Percentiles rank a stretch among this genome's conserved stretches.
Evolutionary conservation across 306 rosid genomes (phyloP).

Genomic region (Hippophae gyantsensis): DNA sequence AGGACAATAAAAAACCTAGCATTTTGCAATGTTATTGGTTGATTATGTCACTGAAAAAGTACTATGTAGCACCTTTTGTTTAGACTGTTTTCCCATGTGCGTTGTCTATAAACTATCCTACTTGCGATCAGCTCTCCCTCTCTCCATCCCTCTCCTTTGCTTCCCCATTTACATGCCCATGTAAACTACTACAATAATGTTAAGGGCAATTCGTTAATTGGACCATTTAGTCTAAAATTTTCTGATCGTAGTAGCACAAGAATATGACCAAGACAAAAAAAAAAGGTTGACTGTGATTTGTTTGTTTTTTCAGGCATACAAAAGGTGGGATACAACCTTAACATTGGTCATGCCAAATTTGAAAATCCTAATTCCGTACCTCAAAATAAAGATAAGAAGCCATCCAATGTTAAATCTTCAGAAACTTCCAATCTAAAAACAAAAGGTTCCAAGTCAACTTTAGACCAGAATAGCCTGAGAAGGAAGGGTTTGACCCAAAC

Average conservation of each 20-base stretch:
- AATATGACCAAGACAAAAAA: background rate
- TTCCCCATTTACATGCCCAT: no score
- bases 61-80: no score
- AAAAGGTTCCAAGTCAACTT: conserved; percentile 15
- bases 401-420: no score
- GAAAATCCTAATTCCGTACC: conserved; percentile 10
- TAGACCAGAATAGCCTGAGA: conserved; percentile 22
- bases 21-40: background rate
- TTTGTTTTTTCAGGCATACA: conserved; percentile 22
- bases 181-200: no score
- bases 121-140: no score
- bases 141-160: no score
- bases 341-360: conserved; percentile 1
- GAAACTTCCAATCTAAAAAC: no score
- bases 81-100: no score
- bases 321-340: conserved; percentile 13
- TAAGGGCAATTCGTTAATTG: no score
- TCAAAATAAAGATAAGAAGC: conserved; percentile 10
- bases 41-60: background rate
- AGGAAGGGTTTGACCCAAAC: conserved; percentile 20
- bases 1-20: background rate
- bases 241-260: background rate
- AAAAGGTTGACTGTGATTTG: background rate
- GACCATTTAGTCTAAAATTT: background rate
- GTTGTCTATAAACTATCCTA: no score